Evolutionary conservation across 1,284 basidiomycete species (phyloP).

Genomic region (Pseudozyma sp.): DNA sequence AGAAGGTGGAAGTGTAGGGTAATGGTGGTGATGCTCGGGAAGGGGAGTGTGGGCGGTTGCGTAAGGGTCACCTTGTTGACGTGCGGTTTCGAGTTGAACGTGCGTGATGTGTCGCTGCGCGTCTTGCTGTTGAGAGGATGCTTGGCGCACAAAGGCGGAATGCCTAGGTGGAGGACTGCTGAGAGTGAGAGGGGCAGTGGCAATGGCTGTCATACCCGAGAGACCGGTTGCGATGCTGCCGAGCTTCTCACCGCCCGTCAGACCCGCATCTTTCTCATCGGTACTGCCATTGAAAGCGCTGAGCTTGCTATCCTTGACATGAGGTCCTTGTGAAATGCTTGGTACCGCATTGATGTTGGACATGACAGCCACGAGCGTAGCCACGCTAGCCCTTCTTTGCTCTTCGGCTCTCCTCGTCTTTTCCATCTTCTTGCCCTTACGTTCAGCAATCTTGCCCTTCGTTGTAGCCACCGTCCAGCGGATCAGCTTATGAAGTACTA

Average conservation of each 20-base stretch:
- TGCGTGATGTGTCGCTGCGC: slow-evolving; percentile 39
- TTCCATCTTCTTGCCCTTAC: background rate
- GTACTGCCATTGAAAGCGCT: background rate
- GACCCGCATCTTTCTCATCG: background rate
- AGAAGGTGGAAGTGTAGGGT: slow-evolving; percentile 2
- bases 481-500: slow-evolving; percentile 31
- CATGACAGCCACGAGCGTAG: slow-evolving; percentile 27
- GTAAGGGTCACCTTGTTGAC: slow-evolving; percentile 58
- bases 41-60: slow-evolving; percentile 23
- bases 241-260: slow-evolving; percentile 20
- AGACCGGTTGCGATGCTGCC: slow-evolving; percentile 48
- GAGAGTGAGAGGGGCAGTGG: slow-evolving; percentile 38
- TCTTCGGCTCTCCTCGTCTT: slow-evolving; percentile 7
- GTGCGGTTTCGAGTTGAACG: slow-evolving; percentile 54
- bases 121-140: slow-evolving; percentile 14
- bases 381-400: slow-evolving; percentile 14
- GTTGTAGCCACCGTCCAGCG: background rate
- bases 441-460: background rate
- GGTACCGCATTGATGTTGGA: slow-evolving; percentile 17
- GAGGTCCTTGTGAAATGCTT: background rate
- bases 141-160: background rate
- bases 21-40: slow-evolving; percentile 16
- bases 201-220: slow-evolving; percentile 47
- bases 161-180: background rate
- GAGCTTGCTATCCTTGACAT: background rate